Evolutionary conservation across 495 filamentous ascomycete species (phyloP).

Genomic region (Cetradonia linearis): DNA sequence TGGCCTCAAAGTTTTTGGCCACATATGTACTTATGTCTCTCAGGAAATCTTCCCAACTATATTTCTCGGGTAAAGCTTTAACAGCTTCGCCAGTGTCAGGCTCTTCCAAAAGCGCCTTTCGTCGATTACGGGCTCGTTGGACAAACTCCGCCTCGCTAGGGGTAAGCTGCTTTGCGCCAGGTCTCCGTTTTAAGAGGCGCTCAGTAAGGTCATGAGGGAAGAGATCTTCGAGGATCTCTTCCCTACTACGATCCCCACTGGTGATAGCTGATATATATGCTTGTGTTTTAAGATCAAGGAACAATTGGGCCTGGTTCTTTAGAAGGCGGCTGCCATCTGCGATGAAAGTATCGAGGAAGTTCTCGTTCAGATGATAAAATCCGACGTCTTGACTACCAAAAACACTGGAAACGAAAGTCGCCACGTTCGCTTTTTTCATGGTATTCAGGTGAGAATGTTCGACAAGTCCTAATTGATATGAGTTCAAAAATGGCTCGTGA

Average conservation of each 20-base stretch:
- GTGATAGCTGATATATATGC: constrained; percentile 65
- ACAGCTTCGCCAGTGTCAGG: constrained; percentile 51
- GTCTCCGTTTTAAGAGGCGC: constrained; percentile 51
- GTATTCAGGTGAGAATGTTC: constrained; percentile 59
- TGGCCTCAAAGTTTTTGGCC: constrained; percentile 59
- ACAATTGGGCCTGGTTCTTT: constrained; percentile 60
- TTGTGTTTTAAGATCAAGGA: constrained; percentile 79
- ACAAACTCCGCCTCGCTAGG: constrained; percentile 69
- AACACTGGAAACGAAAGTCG: constrained; percentile 70
- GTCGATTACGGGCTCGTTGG: constrained; percentile 49
- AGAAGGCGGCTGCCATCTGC: constrained; percentile 62
- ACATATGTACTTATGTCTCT: constrained; percentile 63
- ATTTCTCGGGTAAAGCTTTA: constrained; percentile 58
- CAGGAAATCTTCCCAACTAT: constrained; percentile 71
- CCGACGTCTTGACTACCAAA: constrained; percentile 78
- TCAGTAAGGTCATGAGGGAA: constrained; percentile 64
- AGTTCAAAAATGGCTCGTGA: constrained; percentile 57
- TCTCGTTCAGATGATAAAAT: constrained; percentile 71
- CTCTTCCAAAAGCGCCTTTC: constrained; percentile 55
- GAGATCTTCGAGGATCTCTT: constrained; percentile 59
- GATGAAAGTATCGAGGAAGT: constrained; percentile 77
- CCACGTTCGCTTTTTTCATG: constrained; percentile 78
- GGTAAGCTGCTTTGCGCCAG: constrained; percentile 52
- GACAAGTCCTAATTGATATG: constrained; percentile 60
- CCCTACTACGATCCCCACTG: constrained; percentile 51